These are phyloP conservation scores for Ganoderma sinense DNA, from an alignment of 1,284 basidiomycete genomes.

Conservation along the genomic window DNA sequence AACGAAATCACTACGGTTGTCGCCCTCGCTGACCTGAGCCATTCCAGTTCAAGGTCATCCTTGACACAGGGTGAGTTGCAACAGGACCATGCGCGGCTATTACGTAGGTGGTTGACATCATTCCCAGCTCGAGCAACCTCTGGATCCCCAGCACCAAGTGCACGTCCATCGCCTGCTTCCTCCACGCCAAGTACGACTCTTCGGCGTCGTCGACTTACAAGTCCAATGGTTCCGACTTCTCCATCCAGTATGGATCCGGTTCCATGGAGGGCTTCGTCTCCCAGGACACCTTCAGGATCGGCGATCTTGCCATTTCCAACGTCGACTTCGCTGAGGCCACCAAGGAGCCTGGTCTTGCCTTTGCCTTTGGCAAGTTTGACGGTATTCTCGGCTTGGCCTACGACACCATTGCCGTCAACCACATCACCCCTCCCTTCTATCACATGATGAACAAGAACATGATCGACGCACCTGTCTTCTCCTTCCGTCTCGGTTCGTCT, in stretches of 20 bases:
- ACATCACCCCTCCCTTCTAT: slow-evolving; percentile 95
- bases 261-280: slow-evolving; percentile 98
- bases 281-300: slow-evolving; percentile 84
- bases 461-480: slow-evolving; percentile 89
- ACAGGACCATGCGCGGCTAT: neutral
- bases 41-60: slow-evolving; percentile 81
- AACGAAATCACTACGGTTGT: slow-evolving; percentile 18
- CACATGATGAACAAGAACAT: slow-evolving; percentile 89
- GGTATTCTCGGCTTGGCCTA: slow-evolving; percentile 97
- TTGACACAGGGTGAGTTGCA: slow-evolving; percentile 79
- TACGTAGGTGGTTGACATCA: slow-evolving; percentile 20
- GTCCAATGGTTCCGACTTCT: slow-evolving; percentile 90
- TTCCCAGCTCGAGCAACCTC: slow-evolving; percentile 82
- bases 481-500: slow-evolving; percentile 92
- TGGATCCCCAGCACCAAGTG: slow-evolving; percentile 94
- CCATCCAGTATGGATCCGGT: slow-evolving; percentile 96
- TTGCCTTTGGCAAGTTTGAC: slow-evolving; percentile 98
- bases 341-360: slow-evolving; percentile 96
- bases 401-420: slow-evolving; percentile 96
- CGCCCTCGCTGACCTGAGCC: slow-evolving; percentile 9
- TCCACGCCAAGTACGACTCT: slow-evolving; percentile 94
- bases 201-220: slow-evolving; percentile 88
- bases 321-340: slow-evolving; percentile 97
- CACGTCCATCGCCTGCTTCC: slow-evolving; percentile 97
- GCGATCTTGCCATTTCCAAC: slow-evolving; percentile 80